Evolutionary conservation across 129 eudicot genomes (phyloP), one percentile per base, ranked within the genome.

Genomic region (Arctium lappa): DNA sequence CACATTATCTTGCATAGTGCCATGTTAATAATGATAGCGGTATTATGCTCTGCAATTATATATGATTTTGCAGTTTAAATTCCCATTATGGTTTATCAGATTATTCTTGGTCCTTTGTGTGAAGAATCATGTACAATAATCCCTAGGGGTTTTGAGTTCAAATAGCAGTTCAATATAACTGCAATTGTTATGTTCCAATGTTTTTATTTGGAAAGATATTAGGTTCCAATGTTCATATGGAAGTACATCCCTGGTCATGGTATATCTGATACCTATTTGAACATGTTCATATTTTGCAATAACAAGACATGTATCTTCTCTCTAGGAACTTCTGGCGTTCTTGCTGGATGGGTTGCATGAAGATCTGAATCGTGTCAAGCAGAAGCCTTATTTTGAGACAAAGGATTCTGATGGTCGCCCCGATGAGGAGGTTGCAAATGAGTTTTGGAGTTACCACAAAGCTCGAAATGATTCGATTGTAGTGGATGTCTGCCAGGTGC

Each of bases 301-400:
- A 9, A 75, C 70, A 44, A 69, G 44, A 42, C 16, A 4, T 15
- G 1, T 38, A 73, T 82, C 8, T 56, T 79, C 56, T 71, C 73
- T 84, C 10, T 82, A 96, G 99, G 99, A 96, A 87, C 97, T 96
- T 83, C 97, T 96, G 81, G 99, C 99, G 39, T 96, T 96, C 76
- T 86, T 96, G 79, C 86, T 96, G 82, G 99, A 96, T 80, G 99
- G 99, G 76, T 85, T 96, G 83, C 99, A 96, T 89, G 99, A 96
- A 91, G 99, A 96, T 87, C 82, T 96, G 72, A 96, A 96, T 79
- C 99, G 98, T 87, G 99, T 96, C 6, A 96, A 93, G 86, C 97
- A 93, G 73, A 96, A 96, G 81, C 99, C 99, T 44, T 96, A 96
- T 76, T 65, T 96, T 85, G 99, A 93, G 79, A 86, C 93, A 33